Evolutionary conservation across 176 grass and related monocot genomes (phyloP).

Genomic region (Thalia dealbata): DNA sequence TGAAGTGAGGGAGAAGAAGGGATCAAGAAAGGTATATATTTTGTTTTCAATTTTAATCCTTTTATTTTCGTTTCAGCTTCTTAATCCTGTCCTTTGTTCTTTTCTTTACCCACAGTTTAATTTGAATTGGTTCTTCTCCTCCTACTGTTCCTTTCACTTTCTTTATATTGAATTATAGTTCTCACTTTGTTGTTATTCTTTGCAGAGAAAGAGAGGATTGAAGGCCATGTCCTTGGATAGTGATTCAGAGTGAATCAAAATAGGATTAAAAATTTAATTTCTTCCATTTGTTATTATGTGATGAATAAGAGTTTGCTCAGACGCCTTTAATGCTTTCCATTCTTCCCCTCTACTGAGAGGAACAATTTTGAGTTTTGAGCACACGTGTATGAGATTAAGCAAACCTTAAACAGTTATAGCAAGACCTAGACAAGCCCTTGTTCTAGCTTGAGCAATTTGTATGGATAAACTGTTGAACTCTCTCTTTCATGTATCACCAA

Average conservation of each 20-base stretch:
- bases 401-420: too few relatives aligned
- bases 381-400: not conserved
- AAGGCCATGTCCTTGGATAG: conserved; percentile 92
- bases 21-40: conserved; percentile 63
- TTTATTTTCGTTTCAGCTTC: not conserved
- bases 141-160: not conserved
- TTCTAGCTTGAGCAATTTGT: too few relatives aligned
- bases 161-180: not conserved
- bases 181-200: not conserved
- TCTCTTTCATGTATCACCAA: too few relatives aligned
- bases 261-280: not conserved
- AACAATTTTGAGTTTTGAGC: not conserved
- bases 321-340: not conserved
- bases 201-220: conserved; percentile 85
- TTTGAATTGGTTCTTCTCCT: not conserved
- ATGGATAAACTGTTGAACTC: too few relatives aligned
- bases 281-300: not conserved
- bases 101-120: not conserved
- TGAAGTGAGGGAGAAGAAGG: conserved; percentile 95
- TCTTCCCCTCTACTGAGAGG: not conserved
- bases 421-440: too few relatives aligned
- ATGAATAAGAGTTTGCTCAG: not conserved
- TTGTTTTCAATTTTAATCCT: not conserved
- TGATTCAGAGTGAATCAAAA: conserved; percentile 54
- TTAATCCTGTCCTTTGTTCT: not conserved